Evolutionary conservation across 73 alveolate genomes (phyloP), one percentile per base, ranked within the genome.

Genomic region (Paramecium sonneborni): DNA sequence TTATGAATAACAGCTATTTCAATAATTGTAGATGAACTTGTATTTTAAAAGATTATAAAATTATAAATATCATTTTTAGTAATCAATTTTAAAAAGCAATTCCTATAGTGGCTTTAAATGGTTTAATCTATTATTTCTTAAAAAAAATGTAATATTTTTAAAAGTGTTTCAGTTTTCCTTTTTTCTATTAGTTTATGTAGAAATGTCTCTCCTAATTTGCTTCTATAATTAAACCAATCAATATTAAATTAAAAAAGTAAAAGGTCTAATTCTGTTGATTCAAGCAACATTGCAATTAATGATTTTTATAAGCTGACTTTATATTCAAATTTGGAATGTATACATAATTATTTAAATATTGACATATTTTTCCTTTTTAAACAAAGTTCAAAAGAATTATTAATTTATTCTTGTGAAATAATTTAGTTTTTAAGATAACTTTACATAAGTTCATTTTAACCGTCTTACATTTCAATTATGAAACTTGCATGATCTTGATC

Each of bases 1-100:
- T 76, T 41, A 76, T 76, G 89, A 21, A 76, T 76, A 15, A 76
- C 32, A 11, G 89, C 70, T 38, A 38, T 20, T 76, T 76, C 89
- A 21, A 41, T 15, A 10, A 76, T 38, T 39, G 89, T 21, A n/a
- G 43, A 41, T 76, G 58, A 32, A 9, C 41, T n/a, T 15, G 5
- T 9, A 11, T 76, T 41, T 20, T 76, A 76, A 12, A 6, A 28
- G 18, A n/a, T 21, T 41, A 76, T 12, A 24, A 23, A 39, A 15
- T 76, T 58, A 41, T 76, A 24, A 41, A 76, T 76, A 20, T 76
- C 26, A 9, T 76, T 5, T 76, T 76, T 41, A 9, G 48, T 4
- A 30, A 70, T 35, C 10, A n/a, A 32, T 28, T 20, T 28, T 70
- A 70, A 30, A 70, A 6, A 11, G 12, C 3, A 12, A 70, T 70